phyloP scores from a whole-genome alignment of 2,329 filamentous ascomycete species.

The Zymoseptoria ardabiliae region DNA sequence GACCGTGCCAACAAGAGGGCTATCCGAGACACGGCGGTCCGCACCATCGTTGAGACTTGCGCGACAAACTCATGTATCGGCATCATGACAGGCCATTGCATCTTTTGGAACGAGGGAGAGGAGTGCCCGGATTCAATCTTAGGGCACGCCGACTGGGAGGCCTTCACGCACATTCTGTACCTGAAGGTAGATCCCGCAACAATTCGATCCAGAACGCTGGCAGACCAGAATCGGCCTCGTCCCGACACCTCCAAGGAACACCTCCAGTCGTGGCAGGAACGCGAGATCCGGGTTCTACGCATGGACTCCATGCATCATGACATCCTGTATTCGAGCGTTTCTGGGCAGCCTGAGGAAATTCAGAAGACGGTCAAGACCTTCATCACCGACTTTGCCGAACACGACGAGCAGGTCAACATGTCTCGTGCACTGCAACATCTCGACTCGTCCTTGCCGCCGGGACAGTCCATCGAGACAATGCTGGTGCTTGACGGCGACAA shows the following conservation, averaged over 20 bases:
- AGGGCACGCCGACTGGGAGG: conserved; percentile 40
- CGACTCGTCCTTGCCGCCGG: conserved; percentile 27
- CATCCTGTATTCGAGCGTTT: conserved; percentile 42
- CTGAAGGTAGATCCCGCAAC: conserved; percentile 36
- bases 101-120: conserved; percentile 43
- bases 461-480: conserved; percentile 34
- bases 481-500: conserved; percentile 54
- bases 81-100: conserved; percentile 50
- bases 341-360: background rate
- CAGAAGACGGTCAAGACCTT: background rate
- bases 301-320: conserved; percentile 37
- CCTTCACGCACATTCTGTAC: conserved; percentile 55
- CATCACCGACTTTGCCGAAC: background rate
- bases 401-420: conserved; percentile 28
- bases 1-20: conserved; percentile 30
- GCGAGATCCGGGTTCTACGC: conserved; percentile 40
- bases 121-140: conserved; percentile 27
- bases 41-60: conserved; percentile 36
- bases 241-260: conserved; percentile 28
- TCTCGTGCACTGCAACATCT: conserved; percentile 30
- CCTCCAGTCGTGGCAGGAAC: conserved; percentile 42
- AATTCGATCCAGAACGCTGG: conserved; percentile 26
- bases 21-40: conserved; percentile 42
- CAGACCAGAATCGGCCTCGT: conserved; percentile 31
- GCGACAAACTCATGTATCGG: conserved; percentile 29